Conservation (phyloP, 2,329 filamentous ascomycete species). For the Nannizziopsis arthrosporioides region DNA sequence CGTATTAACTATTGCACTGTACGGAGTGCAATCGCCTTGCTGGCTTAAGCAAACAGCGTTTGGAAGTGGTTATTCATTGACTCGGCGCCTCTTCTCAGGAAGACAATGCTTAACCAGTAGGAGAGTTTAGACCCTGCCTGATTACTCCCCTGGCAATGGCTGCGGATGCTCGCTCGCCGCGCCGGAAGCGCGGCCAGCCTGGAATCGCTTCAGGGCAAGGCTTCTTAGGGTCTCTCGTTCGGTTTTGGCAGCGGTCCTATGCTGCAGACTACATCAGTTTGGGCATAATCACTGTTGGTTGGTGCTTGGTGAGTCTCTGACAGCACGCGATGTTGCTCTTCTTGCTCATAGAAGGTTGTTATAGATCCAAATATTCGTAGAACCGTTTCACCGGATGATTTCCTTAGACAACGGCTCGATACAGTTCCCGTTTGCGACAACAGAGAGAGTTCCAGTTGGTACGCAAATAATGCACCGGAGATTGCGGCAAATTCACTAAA, state of each 20-base stretch:
- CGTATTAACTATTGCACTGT: no score
- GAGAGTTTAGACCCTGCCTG: no score
- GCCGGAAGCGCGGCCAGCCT: neutral
- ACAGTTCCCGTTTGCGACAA: slow-evolving; percentile 71
- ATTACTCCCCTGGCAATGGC: neutral
- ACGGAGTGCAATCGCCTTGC: no score
- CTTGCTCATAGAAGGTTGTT: slow-evolving; percentile 1
- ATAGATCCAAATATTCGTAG: slow-evolving; percentile 56
- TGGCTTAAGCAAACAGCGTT: no score
- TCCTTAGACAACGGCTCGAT: slow-evolving; percentile 73
- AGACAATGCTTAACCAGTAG: no score
- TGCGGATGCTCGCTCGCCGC: neutral
- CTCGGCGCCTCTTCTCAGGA: no score
- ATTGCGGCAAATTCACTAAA: neutral
- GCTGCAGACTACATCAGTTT: slow-evolving; percentile 81
- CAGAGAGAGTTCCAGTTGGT: slow-evolving; percentile 73
- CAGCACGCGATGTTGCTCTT: neutral
- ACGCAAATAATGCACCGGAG: slow-evolving; percentile 27
- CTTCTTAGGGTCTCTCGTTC: slow-evolving; percentile 37
- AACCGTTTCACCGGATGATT: slow-evolving; percentile 93
- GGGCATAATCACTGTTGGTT: slow-evolving; percentile 54
- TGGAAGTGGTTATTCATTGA: no score
- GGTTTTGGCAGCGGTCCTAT: slow-evolving; percentile 59
- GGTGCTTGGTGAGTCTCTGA: slow-evolving; percentile 28
- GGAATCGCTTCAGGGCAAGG: slow-evolving; percentile 24